These are phyloP conservation scores for Fusarium nanum DNA, from an alignment of 2,329 filamentous ascomycete species.

Conservation along the genomic window DNA sequence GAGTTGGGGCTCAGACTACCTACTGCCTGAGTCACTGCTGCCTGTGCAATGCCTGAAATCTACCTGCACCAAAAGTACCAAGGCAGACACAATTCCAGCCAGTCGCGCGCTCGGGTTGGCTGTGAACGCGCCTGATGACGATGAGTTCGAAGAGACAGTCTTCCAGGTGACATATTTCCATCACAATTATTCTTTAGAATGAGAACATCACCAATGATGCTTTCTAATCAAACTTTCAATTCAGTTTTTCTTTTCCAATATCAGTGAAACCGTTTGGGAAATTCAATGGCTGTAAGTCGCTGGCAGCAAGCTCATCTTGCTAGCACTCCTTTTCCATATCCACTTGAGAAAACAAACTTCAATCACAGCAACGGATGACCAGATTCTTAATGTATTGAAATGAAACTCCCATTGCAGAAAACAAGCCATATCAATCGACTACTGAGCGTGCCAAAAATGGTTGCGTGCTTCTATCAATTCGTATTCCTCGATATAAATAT, in stretches of 20 bases:
- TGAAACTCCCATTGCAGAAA: neutral
- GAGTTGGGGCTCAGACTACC: slow-evolving; percentile 29
- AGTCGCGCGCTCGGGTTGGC: slow-evolving; percentile 38
- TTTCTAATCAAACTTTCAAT: neutral
- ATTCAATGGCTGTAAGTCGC: neutral
- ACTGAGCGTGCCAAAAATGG: neutral
- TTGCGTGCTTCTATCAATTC: neutral
- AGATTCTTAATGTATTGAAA: neutral
- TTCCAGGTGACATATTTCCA: neutral
- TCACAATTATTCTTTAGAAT: neutral
- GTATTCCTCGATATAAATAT: neutral
- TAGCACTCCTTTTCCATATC: neutral
- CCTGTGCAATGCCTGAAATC: slow-evolving; percentile 43
- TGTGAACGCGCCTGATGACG: neutral
- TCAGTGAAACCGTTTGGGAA: neutral
- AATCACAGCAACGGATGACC: neutral
- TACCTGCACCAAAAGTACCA: slow-evolving; percentile 47
- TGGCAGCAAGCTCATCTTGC: neutral
- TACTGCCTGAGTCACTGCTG: slow-evolving; percentile 46
- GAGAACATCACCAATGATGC: neutral
- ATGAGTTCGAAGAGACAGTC: neutral
- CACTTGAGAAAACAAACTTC: neutral
- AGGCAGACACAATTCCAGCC: slow-evolving; percentile 40
- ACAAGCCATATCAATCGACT: neutral
- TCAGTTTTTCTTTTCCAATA: neutral